Evolutionary conservation across 202 grass and related monocot genomes (phyloP), one percentile per base, ranked within the genome.

Genomic region (Zizania palustris): DNA sequence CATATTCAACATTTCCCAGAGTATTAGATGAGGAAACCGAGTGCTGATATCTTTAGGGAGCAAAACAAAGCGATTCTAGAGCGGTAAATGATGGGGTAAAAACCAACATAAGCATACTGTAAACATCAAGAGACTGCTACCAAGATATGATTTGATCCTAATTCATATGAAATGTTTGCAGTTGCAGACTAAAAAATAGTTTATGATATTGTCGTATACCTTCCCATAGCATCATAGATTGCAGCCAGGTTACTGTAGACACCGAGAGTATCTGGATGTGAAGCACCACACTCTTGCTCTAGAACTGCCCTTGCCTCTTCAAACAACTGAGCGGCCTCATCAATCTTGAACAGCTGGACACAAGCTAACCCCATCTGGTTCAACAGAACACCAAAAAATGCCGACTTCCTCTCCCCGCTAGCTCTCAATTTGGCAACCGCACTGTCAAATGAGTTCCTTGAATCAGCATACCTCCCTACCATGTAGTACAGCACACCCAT

Each of bases 281-380:
- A 80, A 0, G 87, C 82, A 3, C 96, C 96, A 12, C 92, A 91
- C 72, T 99, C 96, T 74, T 90, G 87, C 60, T 96, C 92, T 14
- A 99, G 80, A 65, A 99, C 85, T 3, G 89, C 74, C 83, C 89
- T 84, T 56, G 92, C 92, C 78, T 99, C 96, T 73, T 99, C 96
- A 79, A 99, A 99, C 68, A 99, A 77, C 67, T 95, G 89, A 1
- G 96, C 92, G 22, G 96, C 96, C 45, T 99, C 96, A 34, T 99
- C 87, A 60, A 99, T 96, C 85, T 99, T 99, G 89, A 99, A 99
- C 41, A 99, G 83, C 49, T 99, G 96, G 22, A 99, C 92, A 14
- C 92, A 95, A 71, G 96, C 89, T 67, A 99, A 83, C 35, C 89
- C 96, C 96, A 99, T 99, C 78, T 99, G 96, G 55, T 99, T 99